A percentile compares a stretch with the other conserved stretches of the same genome.
Conservation (phyloP, 202 grass and related monocot species). For the Schoenoplectus triqueter region DNA sequence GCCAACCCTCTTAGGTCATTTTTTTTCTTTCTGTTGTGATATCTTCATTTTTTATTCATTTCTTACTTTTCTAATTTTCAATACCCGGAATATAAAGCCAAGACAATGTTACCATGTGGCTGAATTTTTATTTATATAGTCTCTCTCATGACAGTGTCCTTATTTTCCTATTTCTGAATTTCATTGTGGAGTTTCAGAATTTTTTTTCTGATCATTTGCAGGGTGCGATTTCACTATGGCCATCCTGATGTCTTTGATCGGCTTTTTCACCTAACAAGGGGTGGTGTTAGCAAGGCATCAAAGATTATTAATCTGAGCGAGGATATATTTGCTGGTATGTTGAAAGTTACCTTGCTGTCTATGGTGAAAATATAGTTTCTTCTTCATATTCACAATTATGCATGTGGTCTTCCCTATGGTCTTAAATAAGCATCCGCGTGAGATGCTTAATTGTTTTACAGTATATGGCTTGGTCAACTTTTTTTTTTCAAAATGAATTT, state of each 20-base stretch:
- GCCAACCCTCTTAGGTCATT: constrained; percentile 85
- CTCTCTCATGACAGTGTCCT: neutral
- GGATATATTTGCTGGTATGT: constrained; percentile 97
- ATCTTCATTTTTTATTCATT: neutral
- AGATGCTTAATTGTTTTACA: neutral
- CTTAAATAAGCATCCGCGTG: neutral
- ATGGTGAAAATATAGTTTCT: neutral
- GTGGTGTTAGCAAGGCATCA: constrained; percentile 96
- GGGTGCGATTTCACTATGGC: constrained; percentile 98
- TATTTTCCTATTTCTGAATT: constrained; percentile 35
- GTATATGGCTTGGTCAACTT: neutral
- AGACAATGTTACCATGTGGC: constrained; percentile 18
- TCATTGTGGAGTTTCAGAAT: neutral
- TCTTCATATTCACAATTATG: neutral
- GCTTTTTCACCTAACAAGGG: constrained; percentile 91
- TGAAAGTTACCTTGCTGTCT: neutral
- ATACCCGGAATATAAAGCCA: neutral
- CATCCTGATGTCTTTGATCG: constrained; percentile 98
- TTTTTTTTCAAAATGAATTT: constrained; percentile 24
- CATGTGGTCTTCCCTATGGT: neutral
- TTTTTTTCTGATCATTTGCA: constrained; percentile 32
- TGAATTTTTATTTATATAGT: neutral
- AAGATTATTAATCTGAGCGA: constrained; percentile 98
- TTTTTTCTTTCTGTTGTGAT: constrained; percentile 16
- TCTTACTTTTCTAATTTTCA: neutral